Percentiles rank a stretch among this genome's conserved stretches.
phyloP scores from a whole-genome alignment of 768 basidiomycete genomes.

The Boletus huronensis region DNA sequence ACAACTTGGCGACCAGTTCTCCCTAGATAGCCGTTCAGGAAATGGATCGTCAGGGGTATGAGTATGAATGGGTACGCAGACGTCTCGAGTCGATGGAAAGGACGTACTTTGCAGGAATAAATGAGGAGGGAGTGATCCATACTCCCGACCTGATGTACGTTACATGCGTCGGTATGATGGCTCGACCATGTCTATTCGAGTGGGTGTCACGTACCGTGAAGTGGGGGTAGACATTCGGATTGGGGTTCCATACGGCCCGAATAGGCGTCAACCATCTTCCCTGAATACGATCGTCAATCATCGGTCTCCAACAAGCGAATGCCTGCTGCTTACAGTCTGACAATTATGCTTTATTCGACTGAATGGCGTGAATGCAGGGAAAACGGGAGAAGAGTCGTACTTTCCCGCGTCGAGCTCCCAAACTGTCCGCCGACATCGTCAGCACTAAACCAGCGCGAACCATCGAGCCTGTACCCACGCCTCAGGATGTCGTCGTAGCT shows the following conservation, averaged over 20 bases:
- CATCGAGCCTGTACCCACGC: conserved; percentile 41
- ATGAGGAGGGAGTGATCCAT: conserved; percentile 79
- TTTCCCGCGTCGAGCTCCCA: conserved; percentile 65
- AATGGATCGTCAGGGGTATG: not conserved
- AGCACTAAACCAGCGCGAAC: conserved; percentile 2
- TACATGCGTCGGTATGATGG: not conserved
- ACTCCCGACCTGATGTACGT: conserved; percentile 55
- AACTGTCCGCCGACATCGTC: conserved; percentile 41
- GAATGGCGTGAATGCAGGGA: conserved; percentile 64
- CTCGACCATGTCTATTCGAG: not conserved
- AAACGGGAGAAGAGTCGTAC: conserved; percentile 45
- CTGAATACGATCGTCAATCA: conserved; percentile 34
- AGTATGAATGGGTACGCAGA: not conserved
- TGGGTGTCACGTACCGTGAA: conserved; percentile 56
- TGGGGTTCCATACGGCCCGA: conserved; percentile 73
- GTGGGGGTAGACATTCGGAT: conserved; percentile 78
- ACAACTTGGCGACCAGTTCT: conserved; percentile 60
- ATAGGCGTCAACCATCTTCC: conserved; percentile 80
- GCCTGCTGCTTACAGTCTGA: conserved; percentile 57
- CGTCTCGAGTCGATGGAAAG: not conserved
- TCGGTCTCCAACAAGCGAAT: not conserved
- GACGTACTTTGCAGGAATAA: conserved; percentile 61
- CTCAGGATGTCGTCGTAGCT: conserved; percentile 78
- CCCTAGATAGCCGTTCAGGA: conserved; percentile 42
- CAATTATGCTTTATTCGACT: conserved; percentile 66